A percentile compares a stretch with the other conserved stretches of the same genome.
Conservation (phyloP, 2,329 filamentous ascomycete species). For the Hypoxylon sp. region DNA sequence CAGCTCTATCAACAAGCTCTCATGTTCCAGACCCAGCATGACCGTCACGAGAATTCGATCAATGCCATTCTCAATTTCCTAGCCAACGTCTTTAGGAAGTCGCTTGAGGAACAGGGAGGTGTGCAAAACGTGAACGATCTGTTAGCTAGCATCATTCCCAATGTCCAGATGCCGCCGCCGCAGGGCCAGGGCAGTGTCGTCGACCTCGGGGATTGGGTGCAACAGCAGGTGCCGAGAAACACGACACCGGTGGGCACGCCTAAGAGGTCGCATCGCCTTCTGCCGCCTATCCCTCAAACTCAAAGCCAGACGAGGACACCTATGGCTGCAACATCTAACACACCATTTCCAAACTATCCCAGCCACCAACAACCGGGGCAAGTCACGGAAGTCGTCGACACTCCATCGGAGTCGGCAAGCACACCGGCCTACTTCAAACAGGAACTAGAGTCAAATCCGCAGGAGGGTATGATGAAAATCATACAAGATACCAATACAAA, state of each 20-base stretch:
- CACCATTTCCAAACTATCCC: conserved; percentile 46
- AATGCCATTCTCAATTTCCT: conserved; percentile 98
- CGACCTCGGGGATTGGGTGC: conserved; percentile 70
- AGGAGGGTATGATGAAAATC: conserved; percentile 73
- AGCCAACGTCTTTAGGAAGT: conserved; percentile 95
- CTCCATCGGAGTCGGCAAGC: conserved; percentile 58
- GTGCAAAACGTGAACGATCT: conserved; percentile 85
- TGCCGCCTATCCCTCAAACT: conserved; percentile 64
- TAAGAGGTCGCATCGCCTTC: conserved; percentile 65
- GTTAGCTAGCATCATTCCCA: conserved; percentile 79
- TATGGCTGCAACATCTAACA: conserved; percentile 48
- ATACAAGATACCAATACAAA: conserved; percentile 73
- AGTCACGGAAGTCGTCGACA: conserved; percentile 71
- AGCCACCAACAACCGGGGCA: conserved; percentile 59
- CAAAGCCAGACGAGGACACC: conserved; percentile 47
- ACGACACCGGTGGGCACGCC: conserved; percentile 56
- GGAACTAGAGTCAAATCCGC: conserved; percentile 68
- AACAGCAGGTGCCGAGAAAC: conserved; percentile 57
- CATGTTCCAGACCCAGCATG: conserved; percentile 90
- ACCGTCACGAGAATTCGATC: conserved; percentile 97
- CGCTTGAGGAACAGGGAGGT: conserved; percentile 83
- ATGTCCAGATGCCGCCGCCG: conserved; percentile 58
- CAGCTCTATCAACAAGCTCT: conserved; percentile 89
- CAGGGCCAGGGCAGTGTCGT: conserved; percentile 68
- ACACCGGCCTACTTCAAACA: conserved; percentile 65